Evolutionary conservation across 331 rosid species (phyloP).

Genomic region (Rhamnella rubrinervis): DNA sequence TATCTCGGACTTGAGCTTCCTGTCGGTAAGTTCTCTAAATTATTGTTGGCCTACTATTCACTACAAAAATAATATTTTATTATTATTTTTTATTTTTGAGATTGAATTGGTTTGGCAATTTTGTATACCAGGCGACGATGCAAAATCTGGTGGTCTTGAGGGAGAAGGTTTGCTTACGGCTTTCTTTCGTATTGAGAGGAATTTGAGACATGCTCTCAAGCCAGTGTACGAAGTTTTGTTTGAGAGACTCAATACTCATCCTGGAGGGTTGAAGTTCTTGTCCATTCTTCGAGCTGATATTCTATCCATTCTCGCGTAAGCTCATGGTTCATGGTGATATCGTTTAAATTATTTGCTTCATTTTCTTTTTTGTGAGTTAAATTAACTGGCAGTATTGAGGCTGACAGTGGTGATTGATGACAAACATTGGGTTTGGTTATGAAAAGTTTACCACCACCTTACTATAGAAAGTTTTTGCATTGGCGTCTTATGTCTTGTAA

Average conservation of each 20-base stretch:
- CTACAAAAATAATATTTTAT: background rate
- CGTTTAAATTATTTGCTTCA: background rate
- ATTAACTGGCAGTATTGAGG: too few relatives aligned
- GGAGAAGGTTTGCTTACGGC: conserved; percentile 57
- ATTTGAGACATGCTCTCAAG: conserved; percentile 78
- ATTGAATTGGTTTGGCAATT: conserved; percentile 20
- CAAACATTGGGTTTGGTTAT: too few relatives aligned
- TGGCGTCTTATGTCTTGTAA: too few relatives aligned
- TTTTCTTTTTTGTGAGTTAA: background rate
- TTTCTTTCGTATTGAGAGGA: conserved; percentile 73
- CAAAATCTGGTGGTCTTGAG: conserved; percentile 44
- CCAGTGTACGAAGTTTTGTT: conserved; percentile 84
- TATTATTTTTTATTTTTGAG: conserved; percentile 1
- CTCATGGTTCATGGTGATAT: conserved; percentile 24
- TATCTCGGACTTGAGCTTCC: conserved; percentile 85
- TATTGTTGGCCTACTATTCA: background rate
- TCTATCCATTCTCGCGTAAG: conserved; percentile 78
- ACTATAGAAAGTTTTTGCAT: too few relatives aligned
- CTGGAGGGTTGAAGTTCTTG: conserved; percentile 86
- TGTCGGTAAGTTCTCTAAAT: conserved; percentile 48
- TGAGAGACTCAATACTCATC: conserved; percentile 86
- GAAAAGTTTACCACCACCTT: too few relatives aligned
- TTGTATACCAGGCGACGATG: conserved; percentile 43
- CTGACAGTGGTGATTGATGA: too few relatives aligned
- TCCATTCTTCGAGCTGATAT: conserved; percentile 80